Evolutionary conservation across 116 monocot genomes (phyloP).

Genomic region (Dioscorea cayenensis): DNA sequence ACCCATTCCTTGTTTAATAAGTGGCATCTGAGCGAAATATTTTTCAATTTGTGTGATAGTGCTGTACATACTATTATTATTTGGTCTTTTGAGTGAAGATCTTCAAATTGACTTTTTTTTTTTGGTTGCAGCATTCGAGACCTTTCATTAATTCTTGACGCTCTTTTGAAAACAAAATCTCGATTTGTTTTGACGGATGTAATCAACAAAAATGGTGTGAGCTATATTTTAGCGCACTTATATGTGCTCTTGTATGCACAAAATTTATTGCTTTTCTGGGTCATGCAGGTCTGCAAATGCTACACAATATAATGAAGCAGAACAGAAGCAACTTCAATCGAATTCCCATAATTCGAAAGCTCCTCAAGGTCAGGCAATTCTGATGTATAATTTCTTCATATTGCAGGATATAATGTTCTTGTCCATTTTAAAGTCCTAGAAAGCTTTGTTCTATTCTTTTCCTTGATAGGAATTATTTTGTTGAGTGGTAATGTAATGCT

Average conservation of each 20-base stretch:
- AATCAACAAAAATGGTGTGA: slow-evolving; percentile 82
- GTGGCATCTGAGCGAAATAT: background rate
- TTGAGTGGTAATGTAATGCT: background rate
- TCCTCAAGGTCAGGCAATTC: slow-evolving; percentile 71
- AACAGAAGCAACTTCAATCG: slow-evolving; percentile 63
- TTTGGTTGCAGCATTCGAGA: slow-evolving; percentile 57
- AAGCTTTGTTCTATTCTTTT: background rate
- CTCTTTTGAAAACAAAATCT: slow-evolving; percentile 92
- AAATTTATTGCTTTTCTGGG: slow-evolving; percentile 4
- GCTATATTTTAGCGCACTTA: background rate
- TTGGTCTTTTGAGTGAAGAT: background rate
- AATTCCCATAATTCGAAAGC: slow-evolving; percentile 84
- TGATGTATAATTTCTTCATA: background rate
- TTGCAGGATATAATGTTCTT: background rate
- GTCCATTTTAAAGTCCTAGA: no score
- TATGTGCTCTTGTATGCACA: background rate
- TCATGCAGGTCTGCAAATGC: slow-evolving; percentile 81
- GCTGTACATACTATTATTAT: background rate
- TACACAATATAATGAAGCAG: slow-evolving; percentile 96
- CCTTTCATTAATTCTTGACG: slow-evolving; percentile 94
- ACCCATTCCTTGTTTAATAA: slow-evolving; percentile 1
- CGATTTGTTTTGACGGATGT: slow-evolving; percentile 74
- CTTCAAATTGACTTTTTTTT: slow-evolving; percentile 19
- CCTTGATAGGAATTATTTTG: background rate
- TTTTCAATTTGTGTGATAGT: background rate